A percentile compares a stretch with the other conserved stretches of the same genome.
These are phyloP conservation scores for Aspergillus bombycis DNA, from an alignment of 2,329 filamentous ascomycete genomes.

Conservation along the genomic window DNA sequence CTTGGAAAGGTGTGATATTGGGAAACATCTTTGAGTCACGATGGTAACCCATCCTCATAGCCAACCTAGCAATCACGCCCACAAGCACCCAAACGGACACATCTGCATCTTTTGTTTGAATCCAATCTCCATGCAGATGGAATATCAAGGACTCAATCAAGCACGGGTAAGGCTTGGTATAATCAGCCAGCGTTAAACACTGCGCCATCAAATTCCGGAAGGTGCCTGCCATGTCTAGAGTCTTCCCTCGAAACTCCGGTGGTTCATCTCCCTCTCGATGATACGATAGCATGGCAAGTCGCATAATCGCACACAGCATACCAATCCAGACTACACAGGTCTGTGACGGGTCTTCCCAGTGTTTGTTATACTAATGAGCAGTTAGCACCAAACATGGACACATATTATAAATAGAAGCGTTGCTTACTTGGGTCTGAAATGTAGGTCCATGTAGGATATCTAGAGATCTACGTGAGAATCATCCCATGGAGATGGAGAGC, in stretches of 20 bases:
- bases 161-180: constrained; percentile 62
- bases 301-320: constrained; percentile 67
- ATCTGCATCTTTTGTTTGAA: constrained; percentile 61
- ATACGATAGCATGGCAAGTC: constrained; percentile 66
- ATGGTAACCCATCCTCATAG: constrained; percentile 69
- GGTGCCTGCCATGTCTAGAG: constrained; percentile 49
- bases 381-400: constrained; percentile 10
- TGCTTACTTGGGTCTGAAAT: constrained; percentile 71
- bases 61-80: constrained; percentile 62
- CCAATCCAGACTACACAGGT: constrained; percentile 64
- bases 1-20: constrained; percentile 62
- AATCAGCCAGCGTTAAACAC: constrained; percentile 65
- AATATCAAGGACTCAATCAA: constrained; percentile 65
- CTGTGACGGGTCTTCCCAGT: constrained; percentile 63
- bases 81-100: constrained; percentile 63
- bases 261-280: constrained; percentile 64
- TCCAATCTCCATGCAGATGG: constrained; percentile 65
- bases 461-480: constrained; percentile 17
- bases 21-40: constrained; percentile 63
- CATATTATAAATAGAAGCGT: not conserved
- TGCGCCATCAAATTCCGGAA: constrained; percentile 63
- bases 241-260: constrained; percentile 63
- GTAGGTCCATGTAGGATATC: constrained; percentile 81
- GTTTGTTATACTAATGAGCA: constrained; percentile 58
- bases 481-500: not conserved